Conservation (phyloP, 2,329 filamentous ascomycete species). For the Exophiala calicioides region DNA sequence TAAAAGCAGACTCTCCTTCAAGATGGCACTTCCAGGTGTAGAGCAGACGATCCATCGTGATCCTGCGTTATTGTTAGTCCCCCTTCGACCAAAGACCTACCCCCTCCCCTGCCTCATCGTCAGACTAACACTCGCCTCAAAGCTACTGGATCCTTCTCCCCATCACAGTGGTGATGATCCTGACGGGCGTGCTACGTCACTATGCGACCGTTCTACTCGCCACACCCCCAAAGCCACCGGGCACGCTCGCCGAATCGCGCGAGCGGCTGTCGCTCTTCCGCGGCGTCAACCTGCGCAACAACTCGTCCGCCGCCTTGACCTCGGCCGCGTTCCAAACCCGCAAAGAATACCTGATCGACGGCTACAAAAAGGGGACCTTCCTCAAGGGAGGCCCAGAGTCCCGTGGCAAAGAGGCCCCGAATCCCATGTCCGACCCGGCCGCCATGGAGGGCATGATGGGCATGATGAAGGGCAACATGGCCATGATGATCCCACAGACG, state of each 20-base stretch:
- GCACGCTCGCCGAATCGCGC: slow-evolving; percentile 62
- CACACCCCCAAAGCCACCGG: slow-evolving; percentile 73
- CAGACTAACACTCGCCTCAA: slow-evolving; percentile 9
- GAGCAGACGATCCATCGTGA: slow-evolving; percentile 97
- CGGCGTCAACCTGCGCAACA: slow-evolving; percentile 79
- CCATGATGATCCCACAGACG: slow-evolving; percentile 99
- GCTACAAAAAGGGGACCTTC: slow-evolving; percentile 82
- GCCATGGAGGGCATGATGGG: slow-evolving; percentile 99
- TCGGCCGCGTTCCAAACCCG: slow-evolving; percentile 74
- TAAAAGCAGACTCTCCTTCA: too few relatives aligned
- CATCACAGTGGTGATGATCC: slow-evolving; percentile 96
- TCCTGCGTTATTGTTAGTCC: slow-evolving; percentile 89
- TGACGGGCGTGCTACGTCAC: slow-evolving; percentile 93
- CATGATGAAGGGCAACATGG: slow-evolving; percentile 99
- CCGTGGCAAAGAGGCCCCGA: slow-evolving; percentile 82
- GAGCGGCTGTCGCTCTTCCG: slow-evolving; percentile 84
- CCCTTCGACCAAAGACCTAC: background rate
- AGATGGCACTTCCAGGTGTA: slow-evolving; percentile 75
- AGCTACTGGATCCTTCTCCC: slow-evolving; percentile 99
- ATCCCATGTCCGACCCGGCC: slow-evolving; percentile 91
- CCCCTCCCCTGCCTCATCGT: slow-evolving; percentile 2
- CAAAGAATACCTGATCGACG: slow-evolving; percentile 76
- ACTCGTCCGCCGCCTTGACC: slow-evolving; percentile 79
- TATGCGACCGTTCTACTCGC: slow-evolving; percentile 93
- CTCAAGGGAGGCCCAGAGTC: slow-evolving; percentile 79